Conservation (phyloP, 2,329 filamentous ascomycete species). For the Coniella vitis region DNA sequence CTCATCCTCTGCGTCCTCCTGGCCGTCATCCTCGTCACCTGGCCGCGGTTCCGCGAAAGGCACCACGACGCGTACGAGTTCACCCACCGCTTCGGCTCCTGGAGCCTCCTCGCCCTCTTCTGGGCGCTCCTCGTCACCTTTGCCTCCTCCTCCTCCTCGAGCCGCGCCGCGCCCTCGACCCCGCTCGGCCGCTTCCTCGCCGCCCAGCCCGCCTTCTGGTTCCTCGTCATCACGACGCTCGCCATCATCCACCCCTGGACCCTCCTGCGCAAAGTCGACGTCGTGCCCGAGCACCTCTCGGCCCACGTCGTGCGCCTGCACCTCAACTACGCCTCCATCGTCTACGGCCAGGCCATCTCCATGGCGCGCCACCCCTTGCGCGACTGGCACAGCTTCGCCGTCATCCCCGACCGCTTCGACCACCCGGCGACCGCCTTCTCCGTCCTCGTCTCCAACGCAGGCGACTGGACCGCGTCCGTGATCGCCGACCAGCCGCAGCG, state of each 20-base stretch:
- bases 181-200: slow-evolving; percentile 25
- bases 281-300: slow-evolving; percentile 52
- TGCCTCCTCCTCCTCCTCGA: slow-evolving; percentile 25
- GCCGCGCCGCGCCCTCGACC: slow-evolving; percentile 11
- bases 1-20: slow-evolving; percentile 49
- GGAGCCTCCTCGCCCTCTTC: slow-evolving; percentile 47
- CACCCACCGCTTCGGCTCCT: slow-evolving; percentile 67
- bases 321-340: slow-evolving; percentile 44
- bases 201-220: slow-evolving; percentile 44
- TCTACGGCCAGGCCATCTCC: slow-evolving; percentile 42
- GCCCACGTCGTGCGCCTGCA: slow-evolving; percentile 54
- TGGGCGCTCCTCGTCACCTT: slow-evolving; percentile 28
- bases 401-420: slow-evolving; percentile 41
- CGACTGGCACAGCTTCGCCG: slow-evolving; percentile 53
- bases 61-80: slow-evolving; percentile 65
- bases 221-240: slow-evolving; percentile 46
- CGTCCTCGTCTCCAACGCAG: slow-evolving; percentile 50
- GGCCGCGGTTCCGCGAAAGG: slow-evolving; percentile 55
- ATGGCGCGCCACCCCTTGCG: slow-evolving; percentile 45
- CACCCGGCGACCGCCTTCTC: slow-evolving; percentile 6
- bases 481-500: slow-evolving; percentile 47
- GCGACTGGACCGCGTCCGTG: slow-evolving; percentile 55
- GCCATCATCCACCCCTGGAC: slow-evolving; percentile 57
- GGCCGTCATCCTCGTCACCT: slow-evolving; percentile 55
- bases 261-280: slow-evolving; percentile 49